A percentile compares a stretch with the other conserved stretches of the same genome.
These are phyloP conservation scores for Microsporum audouinii DNA, from an alignment of 2,329 filamentous ascomycete genomes.

Conservation along the genomic window DNA sequence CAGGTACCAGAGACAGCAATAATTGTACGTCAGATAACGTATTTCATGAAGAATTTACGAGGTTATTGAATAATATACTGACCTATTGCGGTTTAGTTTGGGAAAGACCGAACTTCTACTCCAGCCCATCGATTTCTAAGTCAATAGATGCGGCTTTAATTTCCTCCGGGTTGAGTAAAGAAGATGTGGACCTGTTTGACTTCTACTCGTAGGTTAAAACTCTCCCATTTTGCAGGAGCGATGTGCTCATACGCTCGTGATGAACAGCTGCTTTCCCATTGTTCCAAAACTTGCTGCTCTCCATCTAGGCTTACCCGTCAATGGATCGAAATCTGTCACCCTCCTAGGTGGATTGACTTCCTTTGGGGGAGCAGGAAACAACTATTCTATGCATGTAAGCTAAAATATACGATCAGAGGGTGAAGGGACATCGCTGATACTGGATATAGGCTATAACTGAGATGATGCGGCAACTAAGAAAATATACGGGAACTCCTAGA, in stretches of 20 bases:
- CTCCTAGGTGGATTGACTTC: conserved; percentile 55
- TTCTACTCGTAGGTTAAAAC: conserved; percentile 46
- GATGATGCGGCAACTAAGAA: conserved; percentile 44
- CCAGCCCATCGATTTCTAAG: conserved; percentile 46
- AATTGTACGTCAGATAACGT: conserved; percentile 36
- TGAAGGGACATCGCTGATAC: background rate
- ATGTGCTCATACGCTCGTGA: background rate
- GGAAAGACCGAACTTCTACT: conserved; percentile 48
- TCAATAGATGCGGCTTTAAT: conserved; percentile 46
- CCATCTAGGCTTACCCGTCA: conserved; percentile 44
- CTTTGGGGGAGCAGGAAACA: conserved; percentile 60
- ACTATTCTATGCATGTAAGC: conserved; percentile 56
- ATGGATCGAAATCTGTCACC: conserved; percentile 44
- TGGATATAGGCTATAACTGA: conserved; percentile 39
- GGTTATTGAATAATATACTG: background rate
- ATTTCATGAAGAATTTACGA: background rate
- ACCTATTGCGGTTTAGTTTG: conserved; percentile 39
- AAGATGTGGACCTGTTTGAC: conserved; percentile 50
- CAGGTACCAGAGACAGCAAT: conserved; percentile 47
- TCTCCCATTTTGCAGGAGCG: background rate
- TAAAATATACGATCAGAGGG: background rate
- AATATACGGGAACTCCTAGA: conserved; percentile 27
- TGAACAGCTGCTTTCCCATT: conserved; percentile 52
- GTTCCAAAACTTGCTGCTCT: conserved; percentile 55
- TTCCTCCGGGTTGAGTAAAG: conserved; percentile 36